Base-by-base conservation (phyloP, 495 filamentous ascomycete species). In the Lasiosphaeria miniovina region DNA sequence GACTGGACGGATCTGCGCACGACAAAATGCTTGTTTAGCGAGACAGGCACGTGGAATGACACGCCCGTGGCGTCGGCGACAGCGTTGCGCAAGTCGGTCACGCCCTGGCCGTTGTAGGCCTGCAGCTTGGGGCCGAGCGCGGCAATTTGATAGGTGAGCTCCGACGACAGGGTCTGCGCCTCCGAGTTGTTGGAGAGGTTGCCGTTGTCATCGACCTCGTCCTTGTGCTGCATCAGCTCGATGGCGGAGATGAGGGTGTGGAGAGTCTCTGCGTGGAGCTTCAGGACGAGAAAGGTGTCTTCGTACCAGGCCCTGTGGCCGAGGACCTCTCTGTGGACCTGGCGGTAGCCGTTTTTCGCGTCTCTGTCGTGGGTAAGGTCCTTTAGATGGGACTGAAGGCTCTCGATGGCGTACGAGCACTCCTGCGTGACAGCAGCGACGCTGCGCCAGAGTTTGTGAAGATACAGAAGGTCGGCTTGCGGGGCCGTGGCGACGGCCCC, bases 21-120 rank as follows among this genome's bases (percentile, higher is more conserved):
- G 14, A 59, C 35, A 24, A 59, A 54, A 17, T 54, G 50, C 32
- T 46, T 31, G 31, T 59, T 59, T 4, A 32, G 49, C 11, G 31
- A 32, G 6, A 35, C 24, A 4, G 49, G 57, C 4, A 48, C n/a
- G n/a, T 54, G 38, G 33, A 54, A 6, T 9, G 49, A 33, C 31
- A 46, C 50, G 3, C 35, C 49, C 17, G 12, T 46, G 1, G 57
- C 50, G 14, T 15, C 57, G 12, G 17, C 24, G 32, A 59, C 31
- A 1, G 57, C 57, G 40, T 36, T 35, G 4, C 51, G 51, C 51
- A 53, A 11, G 24, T 53, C 31, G 14, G 35, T 53, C 5, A 33
- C 35, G 12, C 32, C 51, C 9, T 53, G 34, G 6, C 51, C n/a
- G 12, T 33, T 11, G 33, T 36, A 7, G 33, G 14, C 31, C 11